Conservation (phyloP, 257 asterid species). For the Plantago ovata region DNA sequence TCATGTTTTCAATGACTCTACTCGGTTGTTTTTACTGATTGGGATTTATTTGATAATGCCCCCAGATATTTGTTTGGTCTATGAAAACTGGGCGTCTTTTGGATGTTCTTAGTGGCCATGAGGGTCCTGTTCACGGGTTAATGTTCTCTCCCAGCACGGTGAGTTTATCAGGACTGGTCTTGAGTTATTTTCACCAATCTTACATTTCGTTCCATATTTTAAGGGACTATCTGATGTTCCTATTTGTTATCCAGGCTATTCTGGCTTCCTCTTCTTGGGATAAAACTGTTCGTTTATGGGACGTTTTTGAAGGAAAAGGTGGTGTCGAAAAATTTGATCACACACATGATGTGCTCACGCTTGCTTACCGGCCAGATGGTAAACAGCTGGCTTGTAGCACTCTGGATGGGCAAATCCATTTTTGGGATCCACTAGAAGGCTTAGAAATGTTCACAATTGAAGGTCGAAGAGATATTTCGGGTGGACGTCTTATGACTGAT, state of each 20-base stretch:
- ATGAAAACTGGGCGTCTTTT: slow-evolving; percentile 93
- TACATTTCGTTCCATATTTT: neutral
- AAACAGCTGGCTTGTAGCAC: slow-evolving; percentile 95
- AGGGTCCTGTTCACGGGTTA: slow-evolving; percentile 97
- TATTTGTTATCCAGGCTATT: slow-evolving; percentile 42
- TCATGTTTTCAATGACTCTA: slow-evolving; percentile 15
- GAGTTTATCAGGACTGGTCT: slow-evolving; percentile 25
- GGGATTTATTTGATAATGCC: slow-evolving; percentile 13
- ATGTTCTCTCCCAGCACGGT: slow-evolving; percentile 91
- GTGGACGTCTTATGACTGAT: slow-evolving; percentile 99
- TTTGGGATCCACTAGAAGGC: slow-evolving; percentile 93
- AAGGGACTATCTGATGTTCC: neutral
- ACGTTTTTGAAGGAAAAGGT: slow-evolving; percentile 88
- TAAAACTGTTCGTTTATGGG: slow-evolving; percentile 92
- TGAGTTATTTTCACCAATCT: neutral
- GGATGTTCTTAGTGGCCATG: slow-evolving; percentile 96
- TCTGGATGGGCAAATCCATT: slow-evolving; percentile 89
- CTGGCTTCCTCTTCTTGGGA: slow-evolving; percentile 99
- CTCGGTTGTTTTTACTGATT: slow-evolving; percentile 27
- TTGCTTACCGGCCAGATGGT: slow-evolving; percentile 92
- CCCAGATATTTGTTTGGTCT: slow-evolving; percentile 93
- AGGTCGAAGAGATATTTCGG: slow-evolving; percentile 97
- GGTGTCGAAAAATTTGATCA: slow-evolving; percentile 85
- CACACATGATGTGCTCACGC: slow-evolving; percentile 87
- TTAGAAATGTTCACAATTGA: slow-evolving; percentile 83